Base-by-base conservation (phyloP, 2,329 filamentous ascomycete species). In the Huntiella omanensis region DNA sequence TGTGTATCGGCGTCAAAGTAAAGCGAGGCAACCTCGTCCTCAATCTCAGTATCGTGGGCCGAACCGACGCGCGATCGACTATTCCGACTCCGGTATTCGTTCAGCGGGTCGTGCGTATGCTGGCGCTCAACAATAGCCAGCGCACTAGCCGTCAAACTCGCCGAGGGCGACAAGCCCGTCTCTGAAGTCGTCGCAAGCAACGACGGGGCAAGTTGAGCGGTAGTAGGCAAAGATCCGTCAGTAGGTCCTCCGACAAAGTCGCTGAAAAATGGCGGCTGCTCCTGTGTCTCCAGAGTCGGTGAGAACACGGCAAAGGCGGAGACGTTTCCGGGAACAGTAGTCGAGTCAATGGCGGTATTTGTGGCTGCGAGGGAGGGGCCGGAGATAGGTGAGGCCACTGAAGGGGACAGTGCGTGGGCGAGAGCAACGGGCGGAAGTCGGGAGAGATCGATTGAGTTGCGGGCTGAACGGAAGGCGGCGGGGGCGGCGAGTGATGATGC, bases 241-340 rank as follows among this genome's bases (percentile, higher is more conserved):
- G 22, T 28, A 28, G 22, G 22, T 28, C 7, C 22, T 28, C 22
- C 7, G 22, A 28, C 8, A 49, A 47, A 40, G 22, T 49, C 44
- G 48, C 44, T 34, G 36, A 46, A 43, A 41, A 40, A 47, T 8
- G 43, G 16, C 17, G 16, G 33, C 35, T 44, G 46, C 34, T 44
- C 40, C 46, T 49, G 48, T 43, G 48, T 40, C 17, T 38, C 36
- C 13, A 47, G 22, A 22, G 43, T 35, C 5, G 48, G 45, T 33
- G 48, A 44, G 11, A 46, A 47, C 5, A 47, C 22, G 32, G 38
- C 44, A 32, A 43, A 46, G 33, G 44, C 43, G 12, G 42, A 35
- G 32, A 40, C 28, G 22, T 28, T 10, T 28, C 22, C 22, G 22
- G 22, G 22, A 7, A 10, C 13, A 28, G 34, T 16, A 28, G 22